Evolutionary conservation across 1,139 yeast genomes (phyloP).

Genomic region (Saccharomycopsis phalli): DNA sequence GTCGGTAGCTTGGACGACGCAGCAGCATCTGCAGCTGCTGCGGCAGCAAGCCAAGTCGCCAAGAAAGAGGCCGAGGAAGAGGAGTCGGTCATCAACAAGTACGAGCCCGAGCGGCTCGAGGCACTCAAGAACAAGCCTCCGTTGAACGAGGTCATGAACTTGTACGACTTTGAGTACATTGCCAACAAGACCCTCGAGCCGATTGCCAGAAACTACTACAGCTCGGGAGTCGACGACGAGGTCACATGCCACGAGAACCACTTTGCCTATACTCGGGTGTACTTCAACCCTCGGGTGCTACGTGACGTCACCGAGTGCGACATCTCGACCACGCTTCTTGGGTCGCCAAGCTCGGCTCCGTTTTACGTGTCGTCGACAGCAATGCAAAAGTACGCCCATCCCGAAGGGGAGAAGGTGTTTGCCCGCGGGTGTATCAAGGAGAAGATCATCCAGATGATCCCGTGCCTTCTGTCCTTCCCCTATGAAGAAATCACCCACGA

Average conservation of each 20-base stretch:
- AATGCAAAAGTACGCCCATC: conserved; percentile 67
- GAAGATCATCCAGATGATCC: conserved; percentile 70
- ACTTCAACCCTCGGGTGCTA: conserved; percentile 73
- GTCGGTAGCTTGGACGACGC: conserved; percentile 24
- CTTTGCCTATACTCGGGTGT: conserved; percentile 75
- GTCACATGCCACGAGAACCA: conserved; percentile 84
- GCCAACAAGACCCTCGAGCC: conserved; percentile 71
- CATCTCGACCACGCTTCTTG: conserved; percentile 45
- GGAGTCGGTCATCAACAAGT: conserved; percentile 28
- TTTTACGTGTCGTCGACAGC: conserved; percentile 79
- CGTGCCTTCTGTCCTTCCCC: conserved; percentile 69
- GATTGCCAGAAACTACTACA: conserved; percentile 86
- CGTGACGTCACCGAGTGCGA: conserved; percentile 62
- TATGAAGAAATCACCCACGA: conserved; percentile 62
- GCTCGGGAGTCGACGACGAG: conserved; percentile 91
- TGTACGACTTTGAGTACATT: conserved; percentile 75
- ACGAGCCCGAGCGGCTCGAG: conserved; percentile 28
- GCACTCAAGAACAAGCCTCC: conserved; percentile 47
- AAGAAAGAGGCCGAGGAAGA: conserved; percentile 21
- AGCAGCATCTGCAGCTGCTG: conserved; percentile 9
- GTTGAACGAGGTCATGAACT: conserved; percentile 54
- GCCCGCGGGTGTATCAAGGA: conserved; percentile 66
- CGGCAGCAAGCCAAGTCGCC: conserved; percentile 1
- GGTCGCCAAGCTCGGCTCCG: conserved; percentile 47
- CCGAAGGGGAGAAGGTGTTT: conserved; percentile 69